A percentile compares a stretch with the other conserved stretches of the same genome.
These are phyloP conservation scores for Apiospora malaysiana DNA, from an alignment of 2,329 filamentous ascomycete genomes.

Conservation along the genomic window DNA sequence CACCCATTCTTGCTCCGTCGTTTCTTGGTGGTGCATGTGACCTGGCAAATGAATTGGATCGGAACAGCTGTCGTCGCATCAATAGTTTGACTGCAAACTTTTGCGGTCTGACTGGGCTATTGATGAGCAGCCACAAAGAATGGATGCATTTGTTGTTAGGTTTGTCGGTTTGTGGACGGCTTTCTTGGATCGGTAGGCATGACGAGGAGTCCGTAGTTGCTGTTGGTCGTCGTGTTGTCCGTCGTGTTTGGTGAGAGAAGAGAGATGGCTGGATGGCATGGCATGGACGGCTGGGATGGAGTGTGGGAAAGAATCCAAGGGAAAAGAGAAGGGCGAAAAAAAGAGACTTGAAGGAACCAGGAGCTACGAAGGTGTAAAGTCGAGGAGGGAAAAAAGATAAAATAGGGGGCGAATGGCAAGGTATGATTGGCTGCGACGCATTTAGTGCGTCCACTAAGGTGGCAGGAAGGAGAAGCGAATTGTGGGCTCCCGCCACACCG, in stretches of 20 bases:
- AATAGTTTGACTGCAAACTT: slow-evolving; percentile 12
- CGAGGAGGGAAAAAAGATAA: slow-evolving; percentile 35
- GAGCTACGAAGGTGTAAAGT: slow-evolving; percentile 35
- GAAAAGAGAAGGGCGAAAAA: slow-evolving; percentile 14
- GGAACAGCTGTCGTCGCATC: background rate
- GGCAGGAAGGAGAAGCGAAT: slow-evolving; percentile 33
- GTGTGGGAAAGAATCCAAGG: slow-evolving; percentile 5
- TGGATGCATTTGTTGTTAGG: background rate
- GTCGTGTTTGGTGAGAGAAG: slow-evolving; percentile 6
- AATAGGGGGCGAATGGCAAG: slow-evolving; percentile 34
- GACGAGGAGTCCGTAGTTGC: background rate
- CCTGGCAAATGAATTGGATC: slow-evolving; percentile 4
- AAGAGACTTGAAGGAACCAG: slow-evolving; percentile 31
- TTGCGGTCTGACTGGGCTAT: slow-evolving; percentile 13
- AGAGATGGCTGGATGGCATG: slow-evolving; percentile 3
- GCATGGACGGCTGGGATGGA: slow-evolving; percentile 13
- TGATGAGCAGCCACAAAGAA: background rate
- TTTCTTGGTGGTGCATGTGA: slow-evolving; percentile 15
- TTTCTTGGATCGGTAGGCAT: background rate
- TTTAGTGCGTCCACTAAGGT: slow-evolving; percentile 35
- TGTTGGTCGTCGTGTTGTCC: background rate
- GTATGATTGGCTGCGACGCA: slow-evolving; percentile 34
- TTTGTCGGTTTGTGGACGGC: background rate
- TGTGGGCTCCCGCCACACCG: slow-evolving; percentile 38
- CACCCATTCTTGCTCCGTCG: slow-evolving; percentile 15